Evolutionary conservation across 2,329 filamentous ascomycete species (phyloP).

Genomic region (Ophiocordyceps camponoti-floridani): DNA sequence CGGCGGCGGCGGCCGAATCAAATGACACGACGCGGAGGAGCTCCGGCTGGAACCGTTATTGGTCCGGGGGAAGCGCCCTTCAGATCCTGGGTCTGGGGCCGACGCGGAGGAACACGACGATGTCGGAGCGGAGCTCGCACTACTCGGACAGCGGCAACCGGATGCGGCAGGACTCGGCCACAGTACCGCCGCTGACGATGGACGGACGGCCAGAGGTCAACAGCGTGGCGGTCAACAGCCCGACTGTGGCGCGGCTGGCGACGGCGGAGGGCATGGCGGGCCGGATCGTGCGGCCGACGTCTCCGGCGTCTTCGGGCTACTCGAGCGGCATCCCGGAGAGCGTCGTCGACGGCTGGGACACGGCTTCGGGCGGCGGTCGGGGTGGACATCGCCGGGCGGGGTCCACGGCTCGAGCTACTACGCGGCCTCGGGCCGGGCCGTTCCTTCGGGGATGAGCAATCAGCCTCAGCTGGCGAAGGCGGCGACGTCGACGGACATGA

Average conservation of each 20-base stretch:
- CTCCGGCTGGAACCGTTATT: slow-evolving; percentile 63
- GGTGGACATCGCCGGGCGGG: slow-evolving; percentile 33
- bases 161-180: slow-evolving; percentile 47
- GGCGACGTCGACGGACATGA: slow-evolving; percentile 47
- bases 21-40: slow-evolving; percentile 36
- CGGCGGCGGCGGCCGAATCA: slow-evolving; percentile 11
- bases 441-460: slow-evolving; percentile 20
- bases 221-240: slow-evolving; percentile 50
- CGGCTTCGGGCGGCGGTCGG: slow-evolving; percentile 21
- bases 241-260: slow-evolving; percentile 44
- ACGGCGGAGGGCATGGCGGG: slow-evolving; percentile 41
- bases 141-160: slow-evolving; percentile 25
- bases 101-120: slow-evolving; percentile 30
- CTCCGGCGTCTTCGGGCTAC: slow-evolving; percentile 33
- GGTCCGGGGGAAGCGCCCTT: slow-evolving; percentile 53
- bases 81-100: slow-evolving; percentile 44
- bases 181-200: slow-evolving; percentile 50
- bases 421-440: slow-evolving; percentile 6
- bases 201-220: slow-evolving; percentile 45
- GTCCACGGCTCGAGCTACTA: slow-evolving; percentile 29
- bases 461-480: slow-evolving; percentile 33
- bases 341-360: slow-evolving; percentile 37
- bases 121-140: slow-evolving; percentile 35
- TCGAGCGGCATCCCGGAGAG: slow-evolving; percentile 50
- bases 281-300: slow-evolving; percentile 39